Conservation (phyloP, 768 basidiomycete genomes). For the Lentinus tigrinus region DNA sequence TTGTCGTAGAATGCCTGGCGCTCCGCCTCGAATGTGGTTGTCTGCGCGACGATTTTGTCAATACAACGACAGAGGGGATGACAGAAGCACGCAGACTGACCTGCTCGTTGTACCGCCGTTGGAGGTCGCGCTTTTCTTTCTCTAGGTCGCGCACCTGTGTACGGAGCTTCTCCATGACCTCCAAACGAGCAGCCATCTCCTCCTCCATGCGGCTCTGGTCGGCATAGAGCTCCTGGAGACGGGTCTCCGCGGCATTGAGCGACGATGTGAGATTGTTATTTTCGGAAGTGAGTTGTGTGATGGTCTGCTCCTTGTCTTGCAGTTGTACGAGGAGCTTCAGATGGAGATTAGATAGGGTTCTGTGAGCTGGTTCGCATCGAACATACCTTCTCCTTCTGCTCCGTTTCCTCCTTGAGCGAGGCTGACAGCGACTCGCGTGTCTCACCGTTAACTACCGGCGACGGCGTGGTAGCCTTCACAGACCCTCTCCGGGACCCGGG, state of each 20-base stretch:
- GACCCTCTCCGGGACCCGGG: slow-evolving; percentile 50
- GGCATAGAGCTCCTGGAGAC: slow-evolving; percentile 74
- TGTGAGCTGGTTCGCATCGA: neutral
- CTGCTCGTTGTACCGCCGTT: slow-evolving; percentile 87
- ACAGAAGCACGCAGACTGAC: slow-evolving; percentile 34
- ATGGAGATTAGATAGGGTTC: slow-evolving; percentile 6
- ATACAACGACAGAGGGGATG: neutral
- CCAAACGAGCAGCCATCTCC: slow-evolving; percentile 78
- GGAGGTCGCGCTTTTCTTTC: slow-evolving; percentile 82
- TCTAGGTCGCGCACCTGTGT: slow-evolving; percentile 81
- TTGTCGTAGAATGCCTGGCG: slow-evolving; percentile 91
- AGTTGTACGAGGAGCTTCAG: slow-evolving; percentile 69
- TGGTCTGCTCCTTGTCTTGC: slow-evolving; percentile 76
- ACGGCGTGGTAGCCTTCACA: slow-evolving; percentile 40
- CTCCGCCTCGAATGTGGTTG: slow-evolving; percentile 87
- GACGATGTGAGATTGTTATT: slow-evolving; percentile 65
- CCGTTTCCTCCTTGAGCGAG: slow-evolving; percentile 73
- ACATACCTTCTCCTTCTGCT: slow-evolving; percentile 77
- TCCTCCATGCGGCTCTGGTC: slow-evolving; percentile 82
- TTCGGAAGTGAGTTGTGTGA: slow-evolving; percentile 58
- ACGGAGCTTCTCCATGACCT: slow-evolving; percentile 80
- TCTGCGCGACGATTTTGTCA: slow-evolving; percentile 42
- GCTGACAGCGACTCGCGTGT: slow-evolving; percentile 55
- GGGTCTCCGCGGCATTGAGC: slow-evolving; percentile 65
- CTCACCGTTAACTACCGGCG: slow-evolving; percentile 49